These are phyloP conservation scores for Spirogloea muscicola DNA, from an alignment of 139 green algal genomes.

Conservation along the genomic window DNA sequence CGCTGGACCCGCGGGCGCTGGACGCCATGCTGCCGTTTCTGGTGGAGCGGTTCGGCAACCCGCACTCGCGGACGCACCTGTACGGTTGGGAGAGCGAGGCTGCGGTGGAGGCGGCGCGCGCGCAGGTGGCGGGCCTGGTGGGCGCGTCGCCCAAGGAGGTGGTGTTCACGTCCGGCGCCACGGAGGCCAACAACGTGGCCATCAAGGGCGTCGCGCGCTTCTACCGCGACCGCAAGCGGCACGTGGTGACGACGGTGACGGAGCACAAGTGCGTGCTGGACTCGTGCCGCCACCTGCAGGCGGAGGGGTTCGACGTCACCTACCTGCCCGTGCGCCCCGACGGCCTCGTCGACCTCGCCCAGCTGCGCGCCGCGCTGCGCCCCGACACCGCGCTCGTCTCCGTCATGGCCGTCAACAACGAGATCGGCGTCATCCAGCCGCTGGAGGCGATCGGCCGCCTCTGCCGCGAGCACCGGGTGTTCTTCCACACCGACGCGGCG, in stretches of 20 bases:
- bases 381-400: constrained; percentile 86
- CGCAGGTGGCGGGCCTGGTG: constrained; percentile 80
- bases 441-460: constrained; percentile 84
- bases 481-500: constrained; percentile 87
- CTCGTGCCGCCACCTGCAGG: constrained; percentile 83
- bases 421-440: constrained; percentile 88
- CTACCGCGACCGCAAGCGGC: constrained; percentile 78
- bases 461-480: constrained; percentile 73
- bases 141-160: constrained; percentile 94
- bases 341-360: constrained; percentile 78
- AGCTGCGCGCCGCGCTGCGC: constrained; percentile 73
- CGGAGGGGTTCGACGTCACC: constrained; percentile 73
- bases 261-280: constrained; percentile 99
- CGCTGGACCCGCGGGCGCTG: constrained; percentile 88
- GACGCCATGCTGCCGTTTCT: constrained; percentile 96
- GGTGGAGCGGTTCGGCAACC: constrained; percentile 93
- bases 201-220: constrained; percentile 79
- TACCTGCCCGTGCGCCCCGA: constrained; percentile 89
- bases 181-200: constrained; percentile 94
- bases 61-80: constrained; percentile 92
- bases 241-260: constrained; percentile 95
- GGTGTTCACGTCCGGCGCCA: constrained; percentile 93
- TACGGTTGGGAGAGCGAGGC: constrained; percentile 96
- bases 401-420: constrained; percentile 98
- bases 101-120: constrained; percentile 81